phyloP scores from a whole-genome alignment of 331 rosid species.

The Cydonia oblonga region DNA sequence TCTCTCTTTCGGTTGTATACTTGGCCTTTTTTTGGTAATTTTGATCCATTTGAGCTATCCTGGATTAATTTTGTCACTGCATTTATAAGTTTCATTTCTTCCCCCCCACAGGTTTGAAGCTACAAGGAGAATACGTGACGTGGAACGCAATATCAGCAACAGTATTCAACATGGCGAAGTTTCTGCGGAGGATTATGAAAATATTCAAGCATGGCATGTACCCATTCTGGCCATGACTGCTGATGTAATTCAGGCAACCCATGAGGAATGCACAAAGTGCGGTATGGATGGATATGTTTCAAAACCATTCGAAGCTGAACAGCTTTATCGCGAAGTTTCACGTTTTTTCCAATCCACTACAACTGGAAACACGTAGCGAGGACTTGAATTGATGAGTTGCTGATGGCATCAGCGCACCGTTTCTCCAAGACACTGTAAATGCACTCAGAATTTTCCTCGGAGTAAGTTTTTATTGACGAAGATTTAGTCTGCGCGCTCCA shows the following conservation, averaged over 20 bases:
- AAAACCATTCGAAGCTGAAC: constrained; percentile 86
- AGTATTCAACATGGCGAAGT: constrained; percentile 23
- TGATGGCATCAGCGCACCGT: constrained; percentile 17
- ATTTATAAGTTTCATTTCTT: not conserved
- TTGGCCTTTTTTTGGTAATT: too few relatives aligned
- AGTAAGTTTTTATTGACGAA: constrained; percentile 29
- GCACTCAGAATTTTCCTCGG: constrained; percentile 21
- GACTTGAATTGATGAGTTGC: constrained; percentile 12
- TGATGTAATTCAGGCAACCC: constrained; percentile 83
- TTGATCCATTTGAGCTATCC: not conserved
- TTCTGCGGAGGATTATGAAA: constrained; percentile 14
- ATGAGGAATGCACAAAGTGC: constrained; percentile 40
- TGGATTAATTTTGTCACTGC: not conserved
- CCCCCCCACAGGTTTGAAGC: constrained; percentile 46
- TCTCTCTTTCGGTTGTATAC: not conserved
- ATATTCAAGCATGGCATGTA: constrained; percentile 32
- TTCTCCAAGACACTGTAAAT: constrained; percentile 23
- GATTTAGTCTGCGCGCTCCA: not conserved
- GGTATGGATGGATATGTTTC: constrained; percentile 94
- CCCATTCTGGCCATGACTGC: constrained; percentile 95
- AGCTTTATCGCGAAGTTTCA: constrained; percentile 71
- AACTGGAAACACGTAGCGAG: constrained; percentile 20
- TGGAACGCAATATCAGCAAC: constrained; percentile 21
- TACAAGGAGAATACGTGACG: constrained; percentile 36
- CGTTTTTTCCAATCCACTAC: constrained; percentile 35